These are phyloP conservation scores for Blastobotrys niveus DNA, from an alignment of 1,139 yeast genomes.

Conservation along the genomic window DNA sequence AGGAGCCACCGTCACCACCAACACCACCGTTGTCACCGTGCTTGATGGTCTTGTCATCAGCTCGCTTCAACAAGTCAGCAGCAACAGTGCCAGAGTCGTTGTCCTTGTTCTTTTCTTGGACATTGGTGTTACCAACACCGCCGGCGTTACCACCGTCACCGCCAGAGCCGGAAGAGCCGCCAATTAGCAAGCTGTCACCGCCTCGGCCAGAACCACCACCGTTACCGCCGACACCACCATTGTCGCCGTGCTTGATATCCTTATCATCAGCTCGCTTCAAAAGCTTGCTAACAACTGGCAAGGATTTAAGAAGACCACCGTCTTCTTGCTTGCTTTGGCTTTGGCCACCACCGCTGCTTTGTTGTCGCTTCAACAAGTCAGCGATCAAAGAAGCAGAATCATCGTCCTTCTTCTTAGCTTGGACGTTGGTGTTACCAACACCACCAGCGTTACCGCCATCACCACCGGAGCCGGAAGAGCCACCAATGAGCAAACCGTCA, in stretches of 20 bases:
- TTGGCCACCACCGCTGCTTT: neutral
- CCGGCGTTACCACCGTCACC: conserved; percentile 8
- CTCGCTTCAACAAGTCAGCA: neutral
- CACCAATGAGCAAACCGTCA: conserved; percentile 2
- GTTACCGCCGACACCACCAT: conserved; percentile 9
- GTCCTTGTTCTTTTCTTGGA: neutral
- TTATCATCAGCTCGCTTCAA: conserved; percentile 4
- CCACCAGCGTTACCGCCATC: conserved; percentile 8
- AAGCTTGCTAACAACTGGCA: neutral
- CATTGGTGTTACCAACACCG: conserved; percentile 5
- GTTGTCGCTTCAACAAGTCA: neutral
- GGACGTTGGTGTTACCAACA: conserved; percentile 4
- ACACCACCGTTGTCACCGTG: conserved; percentile 10
- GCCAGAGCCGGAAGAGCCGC: conserved; percentile 4
- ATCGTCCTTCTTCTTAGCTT: neutral
- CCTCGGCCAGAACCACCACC: conserved; percentile 2
- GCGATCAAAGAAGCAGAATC: neutral
- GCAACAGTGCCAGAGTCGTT: neutral
- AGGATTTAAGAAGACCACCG: no score
- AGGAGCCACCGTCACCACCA: conserved; percentile 5
- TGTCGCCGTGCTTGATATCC: conserved; percentile 2
- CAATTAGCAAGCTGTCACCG: conserved; percentile 4
- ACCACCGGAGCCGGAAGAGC: conserved; percentile 5
- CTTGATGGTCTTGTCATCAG: neutral
- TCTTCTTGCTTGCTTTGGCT: neutral